These are phyloP conservation scores for Colletotrichum sp. DNA, from an alignment of 2,329 filamentous ascomycete genomes.

Conservation along the genomic window DNA sequence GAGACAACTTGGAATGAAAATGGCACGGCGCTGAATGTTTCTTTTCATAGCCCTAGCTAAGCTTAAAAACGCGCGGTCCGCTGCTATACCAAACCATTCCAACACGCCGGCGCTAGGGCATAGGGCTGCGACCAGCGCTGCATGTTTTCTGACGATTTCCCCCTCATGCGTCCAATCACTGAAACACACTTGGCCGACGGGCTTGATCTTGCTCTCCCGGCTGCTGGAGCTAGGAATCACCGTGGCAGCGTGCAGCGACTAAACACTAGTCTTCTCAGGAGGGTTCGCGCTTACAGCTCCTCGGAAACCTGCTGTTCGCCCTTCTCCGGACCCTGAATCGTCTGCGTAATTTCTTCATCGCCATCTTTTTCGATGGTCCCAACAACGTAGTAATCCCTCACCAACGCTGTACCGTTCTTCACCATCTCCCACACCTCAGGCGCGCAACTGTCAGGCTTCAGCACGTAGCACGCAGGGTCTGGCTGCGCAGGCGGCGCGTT, in stretches of 20 bases:
- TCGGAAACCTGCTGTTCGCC: background rate
- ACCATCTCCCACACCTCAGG: conserved; percentile 58
- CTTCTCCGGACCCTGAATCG: background rate
- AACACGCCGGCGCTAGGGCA: conserved; percentile 7
- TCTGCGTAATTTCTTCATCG: background rate
- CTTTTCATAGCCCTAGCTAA: background rate
- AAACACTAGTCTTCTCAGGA: background rate
- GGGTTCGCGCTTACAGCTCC: background rate
- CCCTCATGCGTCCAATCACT: conserved; percentile 1
- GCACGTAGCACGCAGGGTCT: conserved; percentile 62
- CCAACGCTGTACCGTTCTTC: conserved; percentile 51
- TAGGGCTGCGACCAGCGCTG: background rate
- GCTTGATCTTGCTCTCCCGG: background rate
- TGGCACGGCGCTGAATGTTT: background rate
- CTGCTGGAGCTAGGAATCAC: background rate
- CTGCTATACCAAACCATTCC: background rate
- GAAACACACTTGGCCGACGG: conserved; percentile 10
- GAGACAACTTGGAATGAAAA: background rate
- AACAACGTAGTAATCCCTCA: conserved; percentile 43
- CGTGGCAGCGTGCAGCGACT: background rate
- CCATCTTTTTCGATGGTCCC: conserved; percentile 5
- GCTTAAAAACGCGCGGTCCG: conserved; percentile 1
- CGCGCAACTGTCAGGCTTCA: conserved; percentile 60
- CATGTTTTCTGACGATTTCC: background rate
- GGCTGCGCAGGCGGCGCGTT: conserved; percentile 51